Evolutionary conservation across 345 rosid species (phyloP), one percentile per base, ranked within the genome.

Genomic region (Gossypium sturtianum): DNA sequence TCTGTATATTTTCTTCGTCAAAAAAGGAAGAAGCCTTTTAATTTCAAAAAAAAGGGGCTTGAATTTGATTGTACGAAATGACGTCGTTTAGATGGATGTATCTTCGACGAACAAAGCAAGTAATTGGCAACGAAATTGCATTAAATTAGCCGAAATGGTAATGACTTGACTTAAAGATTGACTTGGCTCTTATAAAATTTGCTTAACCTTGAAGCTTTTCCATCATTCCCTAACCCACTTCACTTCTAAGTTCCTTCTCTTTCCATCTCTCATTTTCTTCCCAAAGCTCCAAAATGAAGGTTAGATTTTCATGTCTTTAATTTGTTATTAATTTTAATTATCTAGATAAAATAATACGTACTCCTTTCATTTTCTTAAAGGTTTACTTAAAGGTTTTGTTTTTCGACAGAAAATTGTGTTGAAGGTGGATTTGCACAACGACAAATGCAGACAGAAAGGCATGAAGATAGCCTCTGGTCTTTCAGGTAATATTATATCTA

Each of bases 351-450:
- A 34, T 34, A 34, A 5, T 5, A 5, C 34, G 11, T 17, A 1
- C 23, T 47, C 4, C 13, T 10, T 47, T 22, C 5, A 11, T 22
- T 12, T 58, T 3, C 13, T 61, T 29, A 7, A 27, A 27, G 4
- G 29, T 27, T 3, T 3, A 27, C 38, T 3, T 29, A 29, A 29
- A 29, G n/a, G 9, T 54, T 53, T 38, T 54, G 52, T n/a, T 56
- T 19, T n/a, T 52, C 12, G 61, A 29, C 90, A 91, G 97, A 87
- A 85, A 82, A 82, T 83, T 16, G 89, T 88, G 66, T 56, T 91
- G 70, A 84, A 85, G 75, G 57, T 89, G 80, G 80, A 78, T 0
- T 8, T 79, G 9, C 75, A 74, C 29, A 84, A 86, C 70, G 83
- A 84, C 3, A 85, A 69, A 80, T 58, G 7, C 61, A 89, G 80